Conservation (phyloP, 2,329 filamentous ascomycete genomes). For the Colletotrichum neosansevieriae region DNA sequence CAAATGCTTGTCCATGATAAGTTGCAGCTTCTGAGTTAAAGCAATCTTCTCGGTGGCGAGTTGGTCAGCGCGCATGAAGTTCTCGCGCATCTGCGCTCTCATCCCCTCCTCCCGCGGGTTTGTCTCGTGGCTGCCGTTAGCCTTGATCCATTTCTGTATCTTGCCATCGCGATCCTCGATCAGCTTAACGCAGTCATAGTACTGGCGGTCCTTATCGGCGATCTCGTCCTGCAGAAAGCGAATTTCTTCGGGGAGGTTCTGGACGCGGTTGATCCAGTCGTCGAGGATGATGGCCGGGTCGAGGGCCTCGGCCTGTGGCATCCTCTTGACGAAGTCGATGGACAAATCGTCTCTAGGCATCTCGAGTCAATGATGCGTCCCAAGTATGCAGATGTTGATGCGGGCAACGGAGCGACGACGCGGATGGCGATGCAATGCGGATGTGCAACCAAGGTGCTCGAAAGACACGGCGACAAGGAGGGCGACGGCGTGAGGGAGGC, state of each 20-base stretch:
- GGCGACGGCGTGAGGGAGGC: slow-evolving; percentile 3
- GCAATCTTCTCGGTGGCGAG: slow-evolving; percentile 81
- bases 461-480: neutral
- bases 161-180: slow-evolving; percentile 80
- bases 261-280: slow-evolving; percentile 80
- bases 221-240: slow-evolving; percentile 88
- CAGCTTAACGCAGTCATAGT: slow-evolving; percentile 74
- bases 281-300: slow-evolving; percentile 79
- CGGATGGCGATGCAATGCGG: neutral
- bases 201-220: slow-evolving; percentile 80
- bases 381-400: slow-evolving; percentile 23
- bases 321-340: slow-evolving; percentile 77
- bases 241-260: slow-evolving; percentile 85
- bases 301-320: slow-evolving; percentile 71
- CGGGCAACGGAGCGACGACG: slow-evolving; percentile 11
- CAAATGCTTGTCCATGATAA: slow-evolving; percentile 71
- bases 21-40: slow-evolving; percentile 73
- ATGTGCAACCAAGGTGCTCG: slow-evolving; percentile 1
- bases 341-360: slow-evolving; percentile 81
- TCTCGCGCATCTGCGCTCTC: slow-evolving; percentile 74
- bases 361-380: slow-evolving; percentile 64
- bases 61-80: slow-evolving; percentile 75
- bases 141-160: slow-evolving; percentile 85
- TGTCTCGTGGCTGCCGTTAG: slow-evolving; percentile 77
- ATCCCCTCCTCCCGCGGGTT: slow-evolving; percentile 82